Conservation (phyloP, 139 green algal genomes). For the Medakamo hakoo region DNA sequence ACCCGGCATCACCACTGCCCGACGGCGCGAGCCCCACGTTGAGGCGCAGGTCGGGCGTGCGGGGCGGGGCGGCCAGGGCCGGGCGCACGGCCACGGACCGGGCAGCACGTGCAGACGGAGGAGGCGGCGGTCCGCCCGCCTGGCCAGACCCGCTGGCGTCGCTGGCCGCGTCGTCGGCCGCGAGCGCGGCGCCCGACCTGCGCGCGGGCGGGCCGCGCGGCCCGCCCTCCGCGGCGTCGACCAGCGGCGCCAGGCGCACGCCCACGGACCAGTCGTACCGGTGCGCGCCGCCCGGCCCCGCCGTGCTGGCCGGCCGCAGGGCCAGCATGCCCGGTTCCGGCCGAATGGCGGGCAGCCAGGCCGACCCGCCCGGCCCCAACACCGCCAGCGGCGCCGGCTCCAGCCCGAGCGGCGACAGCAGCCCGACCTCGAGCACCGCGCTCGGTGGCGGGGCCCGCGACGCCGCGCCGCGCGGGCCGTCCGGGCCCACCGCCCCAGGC, state of each 20-base stretch:
- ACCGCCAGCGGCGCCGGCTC: not conserved
- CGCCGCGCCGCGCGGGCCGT: too few relatives aligned
- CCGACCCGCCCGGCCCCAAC: not conserved
- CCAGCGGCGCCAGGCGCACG: not conserved
- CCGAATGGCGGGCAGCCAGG: not conserved
- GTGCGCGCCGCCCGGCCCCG: too few relatives aligned
- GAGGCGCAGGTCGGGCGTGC: not conserved
- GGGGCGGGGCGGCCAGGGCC: too few relatives aligned
- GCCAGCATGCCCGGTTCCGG: not conserved
- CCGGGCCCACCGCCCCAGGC: too few relatives aligned
- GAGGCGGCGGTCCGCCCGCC: too few relatives aligned
- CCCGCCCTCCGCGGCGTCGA: not conserved
- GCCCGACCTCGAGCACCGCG: not conserved
- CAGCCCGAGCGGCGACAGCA: not conserved
- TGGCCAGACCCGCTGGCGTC: too few relatives aligned
- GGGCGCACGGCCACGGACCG: too few relatives aligned
- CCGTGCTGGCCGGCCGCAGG: not conserved
- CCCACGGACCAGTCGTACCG: not conserved
- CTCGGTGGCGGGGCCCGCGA: too few relatives aligned
- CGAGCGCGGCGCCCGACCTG: too few relatives aligned
- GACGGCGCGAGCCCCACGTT: not conserved
- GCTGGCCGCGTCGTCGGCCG: too few relatives aligned
- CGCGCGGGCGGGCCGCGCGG: too few relatives aligned
- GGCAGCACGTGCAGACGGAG: too few relatives aligned
- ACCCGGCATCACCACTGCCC: not conserved